Conservation (phyloP, 805 yeast genomes). For the Ogataea paradorogensis region DNA sequence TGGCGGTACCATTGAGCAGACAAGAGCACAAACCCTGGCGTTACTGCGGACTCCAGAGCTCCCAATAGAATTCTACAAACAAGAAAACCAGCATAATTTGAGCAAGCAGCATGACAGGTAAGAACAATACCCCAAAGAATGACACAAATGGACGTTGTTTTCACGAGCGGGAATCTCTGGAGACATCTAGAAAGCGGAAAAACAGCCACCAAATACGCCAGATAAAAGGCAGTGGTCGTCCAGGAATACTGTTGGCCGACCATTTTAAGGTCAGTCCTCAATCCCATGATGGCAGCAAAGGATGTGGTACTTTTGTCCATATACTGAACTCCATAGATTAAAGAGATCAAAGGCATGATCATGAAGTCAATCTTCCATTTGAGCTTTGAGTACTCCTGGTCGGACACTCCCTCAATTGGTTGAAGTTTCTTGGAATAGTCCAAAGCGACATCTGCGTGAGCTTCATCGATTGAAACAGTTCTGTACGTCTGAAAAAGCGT, state of each 20-base stretch:
- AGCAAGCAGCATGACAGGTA: slow-evolving; percentile 43
- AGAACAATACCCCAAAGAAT: slow-evolving; percentile 41
- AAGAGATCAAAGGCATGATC: slow-evolving; percentile 22
- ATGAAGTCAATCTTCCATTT: slow-evolving; percentile 19
- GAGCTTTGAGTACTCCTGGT: neutral
- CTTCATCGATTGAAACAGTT: neutral
- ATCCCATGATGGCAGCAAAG: slow-evolving; percentile 41
- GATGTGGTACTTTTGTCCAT: slow-evolving; percentile 22
- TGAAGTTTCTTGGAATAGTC: neutral
- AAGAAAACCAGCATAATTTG: slow-evolving; percentile 41
- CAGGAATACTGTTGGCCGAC: slow-evolving; percentile 43
- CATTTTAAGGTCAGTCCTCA: slow-evolving; percentile 46
- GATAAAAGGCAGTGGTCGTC: slow-evolving; percentile 51
- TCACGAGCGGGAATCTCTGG: slow-evolving; percentile 41
- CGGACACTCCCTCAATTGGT: neutral
- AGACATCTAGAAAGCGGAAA: slow-evolving; percentile 38
- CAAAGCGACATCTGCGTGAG: neutral
- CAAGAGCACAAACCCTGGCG: slow-evolving; percentile 52
- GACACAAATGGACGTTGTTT: slow-evolving; percentile 35
- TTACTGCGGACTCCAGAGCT: slow-evolving; percentile 47
- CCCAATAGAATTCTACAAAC: slow-evolving; percentile 48
- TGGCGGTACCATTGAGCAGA: slow-evolving; percentile 54
- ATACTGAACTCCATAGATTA: slow-evolving; percentile 18
- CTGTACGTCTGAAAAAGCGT: too few relatives aligned
- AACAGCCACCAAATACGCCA: slow-evolving; percentile 46